phyloP scores from a whole-genome alignment of 2,329 filamentous ascomycete species.

The Penicillium italicum region DNA sequence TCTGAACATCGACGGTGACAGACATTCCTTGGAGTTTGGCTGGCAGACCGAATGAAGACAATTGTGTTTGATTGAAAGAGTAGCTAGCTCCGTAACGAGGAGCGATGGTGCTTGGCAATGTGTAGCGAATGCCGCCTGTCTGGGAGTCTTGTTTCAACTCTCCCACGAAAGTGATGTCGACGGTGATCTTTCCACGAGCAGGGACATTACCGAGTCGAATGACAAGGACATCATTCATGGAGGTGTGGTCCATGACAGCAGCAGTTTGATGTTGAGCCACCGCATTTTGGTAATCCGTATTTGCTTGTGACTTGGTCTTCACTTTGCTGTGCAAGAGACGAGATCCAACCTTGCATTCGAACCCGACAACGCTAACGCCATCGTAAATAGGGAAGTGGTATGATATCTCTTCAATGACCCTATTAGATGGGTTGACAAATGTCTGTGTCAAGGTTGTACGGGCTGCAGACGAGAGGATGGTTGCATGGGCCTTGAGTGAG shows the following conservation, averaged over 20 bases:
- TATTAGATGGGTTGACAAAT: conserved; percentile 56
- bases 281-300: conserved; percentile 57
- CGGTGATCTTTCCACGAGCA: conserved; percentile 52
- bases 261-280: conserved; percentile 58
- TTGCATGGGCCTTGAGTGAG: conserved; percentile 56
- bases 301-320: conserved; percentile 62
- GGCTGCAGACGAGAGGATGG: conserved; percentile 55
- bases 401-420: conserved; percentile 51
- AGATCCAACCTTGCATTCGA: conserved; percentile 60
- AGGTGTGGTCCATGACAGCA: conserved; percentile 60
- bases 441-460: conserved; percentile 55
- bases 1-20: conserved; percentile 58
- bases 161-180: conserved; percentile 64
- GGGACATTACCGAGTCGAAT: conserved; percentile 67
- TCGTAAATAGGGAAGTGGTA: conserved; percentile 72
- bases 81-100: conserved; percentile 57
- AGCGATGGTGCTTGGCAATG: conserved; percentile 63
- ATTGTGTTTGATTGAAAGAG: conserved; percentile 1
- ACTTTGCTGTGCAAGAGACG: conserved; percentile 59
- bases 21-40: conserved; percentile 42
- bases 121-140: conserved; percentile 65
- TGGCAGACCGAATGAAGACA: neutral
- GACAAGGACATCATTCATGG: conserved; percentile 63
- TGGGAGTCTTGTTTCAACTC: conserved; percentile 70
- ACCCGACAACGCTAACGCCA: conserved; percentile 66